Conservation (phyloP, 805 yeast genomes). For the Saccharomyces mikatae region DNA sequence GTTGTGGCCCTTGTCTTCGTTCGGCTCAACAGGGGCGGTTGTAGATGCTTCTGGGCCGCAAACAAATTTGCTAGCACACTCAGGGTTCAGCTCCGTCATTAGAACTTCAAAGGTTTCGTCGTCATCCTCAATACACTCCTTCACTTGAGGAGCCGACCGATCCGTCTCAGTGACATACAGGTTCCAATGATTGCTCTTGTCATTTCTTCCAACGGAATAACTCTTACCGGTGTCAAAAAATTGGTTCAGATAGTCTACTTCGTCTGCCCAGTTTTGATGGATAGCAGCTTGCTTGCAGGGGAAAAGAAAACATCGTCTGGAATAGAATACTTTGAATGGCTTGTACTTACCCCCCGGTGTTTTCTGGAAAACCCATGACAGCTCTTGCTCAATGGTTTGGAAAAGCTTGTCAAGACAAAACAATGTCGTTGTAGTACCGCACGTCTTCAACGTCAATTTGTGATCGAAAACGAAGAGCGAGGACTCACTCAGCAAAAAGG, state of each 20-base stretch:
- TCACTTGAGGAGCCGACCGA: constrained; percentile 1
- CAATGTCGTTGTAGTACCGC: constrained; percentile 92
- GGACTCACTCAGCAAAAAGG: constrained; percentile 81
- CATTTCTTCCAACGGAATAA: constrained; percentile 72
- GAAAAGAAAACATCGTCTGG: constrained; percentile 87
- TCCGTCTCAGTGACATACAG: constrained; percentile 57
- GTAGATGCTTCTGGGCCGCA: constrained; percentile 27
- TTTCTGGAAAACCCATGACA: constrained; percentile 33
- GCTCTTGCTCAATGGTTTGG: constrained; percentile 37
- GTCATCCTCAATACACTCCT: constrained; percentile 10
- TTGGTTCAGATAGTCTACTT: constrained; percentile 58
- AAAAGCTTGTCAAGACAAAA: constrained; percentile 64
- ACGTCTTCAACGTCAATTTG: constrained; percentile 80
- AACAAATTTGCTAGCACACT: constrained; percentile 50
- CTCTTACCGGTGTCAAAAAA: constrained; percentile 55
- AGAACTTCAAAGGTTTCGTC: constrained; percentile 82
- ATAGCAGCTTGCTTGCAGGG: constrained; percentile 76
- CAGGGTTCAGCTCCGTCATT: constrained; percentile 74
- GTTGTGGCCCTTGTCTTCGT: constrained; percentile 57
- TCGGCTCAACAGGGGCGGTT: constrained; percentile 6
- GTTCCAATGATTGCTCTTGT: constrained; percentile 80
- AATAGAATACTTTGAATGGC: constrained; percentile 71
- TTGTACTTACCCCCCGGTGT: constrained; percentile 13
- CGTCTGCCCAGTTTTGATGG: constrained; percentile 80
- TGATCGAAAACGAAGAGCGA: constrained; percentile 84